These are phyloP conservation scores for Jaapia argillacea DNA, from an alignment of 768 basidiomycete genomes.

Conservation along the genomic window DNA sequence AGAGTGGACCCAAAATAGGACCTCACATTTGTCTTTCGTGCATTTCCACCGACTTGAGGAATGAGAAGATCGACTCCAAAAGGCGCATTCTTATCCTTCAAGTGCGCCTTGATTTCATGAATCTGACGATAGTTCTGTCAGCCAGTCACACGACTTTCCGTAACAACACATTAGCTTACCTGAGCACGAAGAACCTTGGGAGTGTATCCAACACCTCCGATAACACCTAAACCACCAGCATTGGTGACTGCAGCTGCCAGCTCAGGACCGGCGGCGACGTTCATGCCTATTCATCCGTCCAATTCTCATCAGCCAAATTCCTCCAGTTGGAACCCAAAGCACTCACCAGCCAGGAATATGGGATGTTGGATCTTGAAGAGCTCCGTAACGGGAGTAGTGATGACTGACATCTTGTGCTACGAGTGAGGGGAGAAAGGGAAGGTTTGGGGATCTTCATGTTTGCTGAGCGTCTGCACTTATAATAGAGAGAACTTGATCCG, in stretches of 20 bases:
- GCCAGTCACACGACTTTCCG: no score
- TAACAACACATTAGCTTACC: conserved; percentile 28
- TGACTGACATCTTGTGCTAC: conserved; percentile 38
- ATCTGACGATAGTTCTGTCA: conserved; percentile 36
- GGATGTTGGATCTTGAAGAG: conserved; percentile 86
- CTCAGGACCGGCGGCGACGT: conserved; percentile 65
- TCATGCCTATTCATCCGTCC: conserved; percentile 39
- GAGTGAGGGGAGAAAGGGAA: neutral
- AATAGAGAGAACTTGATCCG: no score
- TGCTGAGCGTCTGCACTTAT: no score
- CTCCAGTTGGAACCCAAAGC: neutral
- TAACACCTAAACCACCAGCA: conserved; percentile 87
- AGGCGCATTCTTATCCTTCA: conserved; percentile 67
- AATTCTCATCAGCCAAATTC: no score
- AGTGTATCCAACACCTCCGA: conserved; percentile 84
- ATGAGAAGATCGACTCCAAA: conserved; percentile 90
- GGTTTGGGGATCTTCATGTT: no score
- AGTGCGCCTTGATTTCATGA: conserved; percentile 55
- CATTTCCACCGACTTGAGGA: conserved; percentile 78
- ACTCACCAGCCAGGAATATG: conserved; percentile 67
- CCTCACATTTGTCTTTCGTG: conserved; percentile 82
- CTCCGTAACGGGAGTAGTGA: conserved; percentile 81
- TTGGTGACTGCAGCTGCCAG: conserved; percentile 92
- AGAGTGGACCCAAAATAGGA: neutral
- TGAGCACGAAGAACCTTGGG: conserved; percentile 73